A percentile compares a stretch with the other conserved stretches of the same genome.
These are phyloP conservation scores for Urochloa ruziziensis DNA, from an alignment of 176 grass and related monocot species.

Conservation along the genomic window DNA sequence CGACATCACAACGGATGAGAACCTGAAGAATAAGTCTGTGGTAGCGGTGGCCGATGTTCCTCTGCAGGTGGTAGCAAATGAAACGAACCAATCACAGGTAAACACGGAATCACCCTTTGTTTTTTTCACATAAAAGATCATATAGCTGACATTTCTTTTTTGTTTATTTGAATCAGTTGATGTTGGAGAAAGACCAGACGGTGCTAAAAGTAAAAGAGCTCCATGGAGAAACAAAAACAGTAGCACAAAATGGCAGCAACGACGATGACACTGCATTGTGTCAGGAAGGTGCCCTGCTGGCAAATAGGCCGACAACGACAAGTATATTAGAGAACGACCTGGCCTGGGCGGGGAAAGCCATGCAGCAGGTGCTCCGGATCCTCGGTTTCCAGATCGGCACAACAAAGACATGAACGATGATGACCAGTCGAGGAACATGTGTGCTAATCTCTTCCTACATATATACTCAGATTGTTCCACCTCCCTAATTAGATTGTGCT, in stretches of 20 bases:
- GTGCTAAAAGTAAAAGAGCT: slow-evolving; percentile 10
- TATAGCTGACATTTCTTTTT: not conserved
- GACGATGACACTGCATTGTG: not conserved
- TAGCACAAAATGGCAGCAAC: slow-evolving; percentile 8
- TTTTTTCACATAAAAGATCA: not conserved
- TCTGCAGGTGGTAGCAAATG: not conserved
- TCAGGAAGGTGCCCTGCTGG: not conserved
- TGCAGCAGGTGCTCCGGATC: slow-evolving; percentile 44
- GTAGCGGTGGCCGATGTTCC: not conserved
- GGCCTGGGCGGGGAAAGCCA: slow-evolving; percentile 41
- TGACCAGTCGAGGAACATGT: too few species aligned
- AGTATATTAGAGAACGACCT: slow-evolving; percentile 47
- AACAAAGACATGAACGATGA: slow-evolving; percentile 45
- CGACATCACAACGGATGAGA: not conserved
- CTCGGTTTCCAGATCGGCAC: slow-evolving; percentile 49
- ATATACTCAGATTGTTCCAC: too few species aligned
- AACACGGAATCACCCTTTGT: not conserved
- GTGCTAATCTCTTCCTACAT: too few species aligned
- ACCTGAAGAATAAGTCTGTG: not conserved
- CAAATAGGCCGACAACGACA: not conserved
- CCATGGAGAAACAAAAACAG: not conserved
- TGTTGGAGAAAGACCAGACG: not conserved
- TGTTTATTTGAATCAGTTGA: slow-evolving; percentile 22
- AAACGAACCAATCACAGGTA: slow-evolving; percentile 38
- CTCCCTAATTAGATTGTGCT: too few species aligned